Evolutionary conservation across 2,329 filamentous ascomycete species (phyloP).

Genomic region (Fonsecaea nubica): DNA sequence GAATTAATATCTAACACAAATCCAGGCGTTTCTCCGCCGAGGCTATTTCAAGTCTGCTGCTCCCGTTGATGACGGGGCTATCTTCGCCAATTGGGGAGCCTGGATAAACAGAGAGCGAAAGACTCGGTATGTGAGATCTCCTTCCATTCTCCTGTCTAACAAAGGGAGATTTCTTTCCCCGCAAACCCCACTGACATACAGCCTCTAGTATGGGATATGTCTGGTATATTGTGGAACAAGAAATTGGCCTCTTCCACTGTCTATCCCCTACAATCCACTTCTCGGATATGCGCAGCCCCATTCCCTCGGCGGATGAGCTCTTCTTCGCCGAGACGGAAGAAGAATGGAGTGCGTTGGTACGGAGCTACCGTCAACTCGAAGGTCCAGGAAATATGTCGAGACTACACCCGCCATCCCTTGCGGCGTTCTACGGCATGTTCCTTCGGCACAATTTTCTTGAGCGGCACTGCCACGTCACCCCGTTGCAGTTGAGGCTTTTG

Average conservation of each 20-base stretch:
- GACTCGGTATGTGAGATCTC: neutral
- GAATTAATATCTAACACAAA: neutral
- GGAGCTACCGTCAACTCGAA: neutral
- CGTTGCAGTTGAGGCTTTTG: constrained; percentile 8
- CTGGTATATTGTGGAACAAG: constrained; percentile 12
- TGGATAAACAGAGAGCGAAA: constrained; percentile 8
- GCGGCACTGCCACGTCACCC: neutral
- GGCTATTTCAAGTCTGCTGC: constrained; percentile 3
- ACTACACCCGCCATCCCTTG: constrained; percentile 1
- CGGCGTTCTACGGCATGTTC: constrained; percentile 11
- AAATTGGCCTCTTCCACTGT: constrained; percentile 7
- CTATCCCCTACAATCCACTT: constrained; percentile 2
- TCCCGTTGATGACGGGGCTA: neutral
- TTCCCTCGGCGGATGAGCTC: constrained; percentile 5
- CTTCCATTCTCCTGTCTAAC: neutral
- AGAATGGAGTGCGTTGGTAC: neutral
- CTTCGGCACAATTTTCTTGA: constrained; percentile 10
- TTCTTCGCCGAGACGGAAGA: neutral
- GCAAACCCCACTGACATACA: neutral
- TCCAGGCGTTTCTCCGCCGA: neutral
- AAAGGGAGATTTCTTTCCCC: neutral
- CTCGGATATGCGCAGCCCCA: neutral
- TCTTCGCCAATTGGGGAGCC: neutral
- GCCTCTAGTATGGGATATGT: constrained; percentile 2
- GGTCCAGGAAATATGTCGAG: neutral